These are phyloP conservation scores for Baorangia bicolor DNA, from an alignment of 768 basidiomycete species.

Conservation along the genomic window DNA sequence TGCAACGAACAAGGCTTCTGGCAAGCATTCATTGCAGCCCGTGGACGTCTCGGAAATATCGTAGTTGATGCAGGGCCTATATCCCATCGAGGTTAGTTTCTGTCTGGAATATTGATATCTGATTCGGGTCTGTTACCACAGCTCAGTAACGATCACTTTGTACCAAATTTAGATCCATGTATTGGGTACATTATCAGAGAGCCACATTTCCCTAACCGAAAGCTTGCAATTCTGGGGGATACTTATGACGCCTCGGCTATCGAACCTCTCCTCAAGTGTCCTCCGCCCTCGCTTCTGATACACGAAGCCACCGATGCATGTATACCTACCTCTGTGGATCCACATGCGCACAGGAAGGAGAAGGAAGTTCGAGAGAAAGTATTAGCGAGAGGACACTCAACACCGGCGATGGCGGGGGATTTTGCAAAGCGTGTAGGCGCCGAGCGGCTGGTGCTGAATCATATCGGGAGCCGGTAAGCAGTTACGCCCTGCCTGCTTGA, in stretches of 20 bases:
- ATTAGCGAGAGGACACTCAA: conserved; percentile 73
- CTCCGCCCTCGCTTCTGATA: conserved; percentile 65
- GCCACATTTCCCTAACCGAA: conserved; percentile 46
- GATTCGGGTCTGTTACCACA: not conserved
- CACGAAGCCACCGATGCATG: conserved; percentile 83
- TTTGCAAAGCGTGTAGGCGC: conserved; percentile 68
- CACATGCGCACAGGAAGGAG: conserved; percentile 42
- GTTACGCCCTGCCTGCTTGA: not conserved
- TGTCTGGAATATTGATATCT: not conserved
- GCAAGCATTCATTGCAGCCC: conserved; percentile 47
- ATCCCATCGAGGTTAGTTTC: conserved; percentile 62
- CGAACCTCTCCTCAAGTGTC: conserved; percentile 50
- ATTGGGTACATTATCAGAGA: conserved; percentile 78
- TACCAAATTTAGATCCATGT: conserved; percentile 60
- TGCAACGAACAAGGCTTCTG: conserved; percentile 62
- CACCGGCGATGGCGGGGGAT: conserved; percentile 71
- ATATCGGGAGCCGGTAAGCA: conserved; percentile 66
- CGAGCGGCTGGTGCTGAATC: conserved; percentile 67
- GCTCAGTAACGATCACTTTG: not conserved
- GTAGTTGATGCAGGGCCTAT: conserved; percentile 76
- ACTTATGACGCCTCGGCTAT: conserved; percentile 64
- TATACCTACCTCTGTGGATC: conserved; percentile 57
- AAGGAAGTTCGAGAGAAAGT: conserved; percentile 48
- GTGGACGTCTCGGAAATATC: conserved; percentile 42
- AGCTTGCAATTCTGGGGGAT: conserved; percentile 77